Evolutionary conservation across 768 basidiomycete species (phyloP).

Genomic region (Collybiopsis confluens): DNA sequence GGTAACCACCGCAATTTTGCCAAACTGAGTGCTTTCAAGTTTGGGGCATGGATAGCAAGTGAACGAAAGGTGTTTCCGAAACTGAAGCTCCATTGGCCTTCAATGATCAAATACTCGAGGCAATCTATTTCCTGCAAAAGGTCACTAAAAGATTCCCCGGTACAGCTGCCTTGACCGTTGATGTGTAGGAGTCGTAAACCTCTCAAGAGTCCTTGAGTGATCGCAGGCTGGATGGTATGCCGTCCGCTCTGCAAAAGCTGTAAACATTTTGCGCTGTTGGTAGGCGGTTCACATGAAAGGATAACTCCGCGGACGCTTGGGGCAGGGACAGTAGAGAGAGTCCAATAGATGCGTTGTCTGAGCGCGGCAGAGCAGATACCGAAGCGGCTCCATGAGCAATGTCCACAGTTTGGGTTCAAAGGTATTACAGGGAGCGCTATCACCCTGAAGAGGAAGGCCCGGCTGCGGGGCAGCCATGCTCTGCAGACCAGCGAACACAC

Average conservation of each 20-base stretch:
- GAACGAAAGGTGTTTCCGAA: background rate
- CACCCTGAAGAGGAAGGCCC: background rate
- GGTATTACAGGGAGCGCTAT: background rate
- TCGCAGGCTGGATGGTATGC: too few species aligned
- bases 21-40: slow-evolving; percentile 1
- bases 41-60: background rate
- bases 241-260: too few species aligned
- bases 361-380: background rate
- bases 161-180: background rate
- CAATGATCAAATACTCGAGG: slow-evolving; percentile 4
- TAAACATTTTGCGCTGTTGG: too few species aligned
- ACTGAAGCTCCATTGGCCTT: slow-evolving; percentile 1
- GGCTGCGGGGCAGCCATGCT: background rate
- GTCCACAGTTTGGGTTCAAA: background rate
- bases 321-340: background rate
- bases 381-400: too few species aligned
- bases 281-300: background rate
- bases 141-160: background rate
- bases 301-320: background rate
- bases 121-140: slow-evolving; percentile 2
- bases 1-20: slow-evolving; percentile 1
- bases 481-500: background rate
- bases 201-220: too few species aligned
- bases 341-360: background rate
- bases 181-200: background rate